These are phyloP conservation scores for Tripterygium wilfordii DNA, from an alignment of 177 flowering plant species.

Conservation along the genomic window DNA sequence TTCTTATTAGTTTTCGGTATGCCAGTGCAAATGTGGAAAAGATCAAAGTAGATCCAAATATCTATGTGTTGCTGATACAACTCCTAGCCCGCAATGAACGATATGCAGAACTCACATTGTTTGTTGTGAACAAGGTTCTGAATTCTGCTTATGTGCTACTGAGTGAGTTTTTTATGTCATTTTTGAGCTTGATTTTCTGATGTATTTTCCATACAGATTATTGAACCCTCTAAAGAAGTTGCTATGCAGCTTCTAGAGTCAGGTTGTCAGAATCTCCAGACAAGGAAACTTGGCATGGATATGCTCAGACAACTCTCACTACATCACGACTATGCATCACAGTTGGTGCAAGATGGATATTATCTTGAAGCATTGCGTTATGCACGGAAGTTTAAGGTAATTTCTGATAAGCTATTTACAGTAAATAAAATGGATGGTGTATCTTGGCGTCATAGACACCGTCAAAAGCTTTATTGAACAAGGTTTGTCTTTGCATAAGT, in stretches of 20 bases:
- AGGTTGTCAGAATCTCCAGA: conserved; percentile 62
- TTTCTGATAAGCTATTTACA: neutral
- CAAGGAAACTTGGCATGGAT: conserved; percentile 81
- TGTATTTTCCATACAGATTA: conserved; percentile 53
- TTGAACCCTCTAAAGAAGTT: conserved; percentile 95
- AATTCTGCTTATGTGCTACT: neutral
- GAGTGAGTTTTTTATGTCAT: neutral
- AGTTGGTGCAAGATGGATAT: conserved; percentile 88
- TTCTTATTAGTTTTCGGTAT: conserved; percentile 7
- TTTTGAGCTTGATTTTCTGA: too few species aligned
- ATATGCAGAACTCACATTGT: conserved; percentile 70
- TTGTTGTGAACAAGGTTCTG: conserved; percentile 71
- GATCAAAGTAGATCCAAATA: conserved; percentile 60
- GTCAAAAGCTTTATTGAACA: too few species aligned
- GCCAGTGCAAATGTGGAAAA: conserved; percentile 70
- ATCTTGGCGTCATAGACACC: too few species aligned
- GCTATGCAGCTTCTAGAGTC: conserved; percentile 86
- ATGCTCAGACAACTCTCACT: conserved; percentile 80
- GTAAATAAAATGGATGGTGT: too few species aligned
- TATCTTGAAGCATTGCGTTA: conserved; percentile 90
- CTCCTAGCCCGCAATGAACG: conserved; percentile 71
- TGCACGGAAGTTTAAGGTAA: conserved; percentile 81
- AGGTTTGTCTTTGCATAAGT: too few species aligned
- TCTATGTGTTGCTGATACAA: conserved; percentile 68
- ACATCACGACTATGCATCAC: conserved; percentile 80